phyloP scores from a whole-genome alignment of 1,284 basidiomycete species.

The Rhizoctonia solani region DNA sequence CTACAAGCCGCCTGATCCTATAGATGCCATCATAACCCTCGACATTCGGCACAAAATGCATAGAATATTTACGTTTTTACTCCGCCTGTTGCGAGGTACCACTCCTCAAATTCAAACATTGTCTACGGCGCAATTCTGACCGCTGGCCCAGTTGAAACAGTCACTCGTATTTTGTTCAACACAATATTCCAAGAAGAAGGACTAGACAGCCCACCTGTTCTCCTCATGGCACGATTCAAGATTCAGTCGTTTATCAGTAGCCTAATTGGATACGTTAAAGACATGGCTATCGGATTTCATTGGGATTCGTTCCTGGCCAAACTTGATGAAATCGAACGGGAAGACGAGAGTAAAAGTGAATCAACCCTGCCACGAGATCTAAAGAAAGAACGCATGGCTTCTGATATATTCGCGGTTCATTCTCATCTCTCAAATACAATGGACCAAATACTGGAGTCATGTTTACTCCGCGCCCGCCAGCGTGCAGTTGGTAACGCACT shows the following conservation, averaged over 20 bases:
- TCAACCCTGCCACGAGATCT: conserved; percentile 11
- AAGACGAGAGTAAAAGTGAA: background rate
- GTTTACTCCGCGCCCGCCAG: conserved; percentile 74
- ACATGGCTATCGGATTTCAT: conserved; percentile 74
- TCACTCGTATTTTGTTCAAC: conserved; percentile 67
- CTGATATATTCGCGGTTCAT: conserved; percentile 76
- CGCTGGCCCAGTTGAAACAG: conserved; percentile 63
- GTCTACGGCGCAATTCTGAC: conserved; percentile 2
- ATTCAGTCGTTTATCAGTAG: conserved; percentile 68
- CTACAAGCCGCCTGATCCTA: conserved; percentile 75
- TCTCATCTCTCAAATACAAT: conserved; percentile 69
- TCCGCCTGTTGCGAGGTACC: conserved; percentile 75
- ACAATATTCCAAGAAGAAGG: conserved; percentile 40
- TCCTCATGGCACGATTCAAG: conserved; percentile 72
- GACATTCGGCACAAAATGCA: conserved; percentile 82
- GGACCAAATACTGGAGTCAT: conserved; percentile 76
- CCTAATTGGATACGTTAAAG: conserved; percentile 71
- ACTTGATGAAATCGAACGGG: conserved; percentile 37
- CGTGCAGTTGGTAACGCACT: conserved; percentile 64
- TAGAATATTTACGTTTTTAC: conserved; percentile 73
- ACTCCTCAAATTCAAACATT: conserved; percentile 6
- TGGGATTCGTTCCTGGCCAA: conserved; percentile 66
- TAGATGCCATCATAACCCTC: conserved; percentile 70
- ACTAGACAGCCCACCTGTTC: conserved; percentile 43
- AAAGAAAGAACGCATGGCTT: conserved; percentile 36